phyloP scores from a whole-genome alignment of 2,329 filamentous ascomycete genomes.

The Raffaelea deltoideospora region DNA sequence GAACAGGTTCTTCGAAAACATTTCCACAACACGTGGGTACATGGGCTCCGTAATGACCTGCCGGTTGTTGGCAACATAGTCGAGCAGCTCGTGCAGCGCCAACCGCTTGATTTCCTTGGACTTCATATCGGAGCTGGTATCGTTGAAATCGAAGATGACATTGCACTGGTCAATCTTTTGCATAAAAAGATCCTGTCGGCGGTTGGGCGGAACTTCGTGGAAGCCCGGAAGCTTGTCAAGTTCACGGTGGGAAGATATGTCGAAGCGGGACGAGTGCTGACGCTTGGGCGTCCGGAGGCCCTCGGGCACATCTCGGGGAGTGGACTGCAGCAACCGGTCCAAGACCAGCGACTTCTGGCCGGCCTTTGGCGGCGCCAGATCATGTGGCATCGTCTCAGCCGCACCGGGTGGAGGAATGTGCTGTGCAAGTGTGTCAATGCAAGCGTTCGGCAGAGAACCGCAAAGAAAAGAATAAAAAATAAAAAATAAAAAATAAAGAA shows the following conservation, averaged over 20 bases:
- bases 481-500: constrained; percentile 5
- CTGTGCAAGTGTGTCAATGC: too few species aligned
- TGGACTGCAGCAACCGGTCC: constrained; percentile 82
- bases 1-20: constrained; percentile 99
- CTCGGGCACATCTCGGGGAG: constrained; percentile 91
- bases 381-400: constrained; percentile 94
- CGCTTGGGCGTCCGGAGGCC: constrained; percentile 89
- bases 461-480: constrained; percentile 2
- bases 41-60: constrained; percentile 98
- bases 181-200: constrained; percentile 95
- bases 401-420: constrained; percentile 86
- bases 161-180: constrained; percentile 99
- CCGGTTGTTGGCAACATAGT: constrained; percentile 96
- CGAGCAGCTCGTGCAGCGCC: constrained; percentile 85
- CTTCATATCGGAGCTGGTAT: constrained; percentile 96
- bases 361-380: constrained; percentile 84
- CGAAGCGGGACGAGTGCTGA: constrained; percentile 82
- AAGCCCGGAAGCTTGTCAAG: constrained; percentile 95
- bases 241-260: constrained; percentile 92
- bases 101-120: constrained; percentile 98
- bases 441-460: too few species aligned
- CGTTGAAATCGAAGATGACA: constrained; percentile 99
- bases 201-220: constrained; percentile 90
- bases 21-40: constrained; percentile 96
- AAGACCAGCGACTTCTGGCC: constrained; percentile 81